Percentiles rank a stretch among this genome's conserved stretches.
These are phyloP conservation scores for Vairimorpha necatrix DNA, from an alignment of 371 early-diverging fungal species.

Conservation along the genomic window DNA sequence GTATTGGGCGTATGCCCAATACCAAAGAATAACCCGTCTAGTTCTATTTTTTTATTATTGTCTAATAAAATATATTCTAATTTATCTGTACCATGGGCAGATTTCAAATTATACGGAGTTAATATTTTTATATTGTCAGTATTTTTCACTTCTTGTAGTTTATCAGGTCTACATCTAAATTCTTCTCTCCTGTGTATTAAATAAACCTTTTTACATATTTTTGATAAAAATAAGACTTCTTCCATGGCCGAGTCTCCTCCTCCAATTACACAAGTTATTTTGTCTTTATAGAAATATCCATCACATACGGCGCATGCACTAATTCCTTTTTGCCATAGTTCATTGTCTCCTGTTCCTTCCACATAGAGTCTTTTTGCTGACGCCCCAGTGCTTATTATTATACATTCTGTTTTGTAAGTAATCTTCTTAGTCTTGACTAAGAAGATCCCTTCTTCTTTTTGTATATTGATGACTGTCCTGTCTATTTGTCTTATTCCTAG, in stretches of 20 bases:
- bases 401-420: slow-evolving; percentile 69
- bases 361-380: slow-evolving; percentile 80
- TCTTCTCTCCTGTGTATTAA: slow-evolving; percentile 85
- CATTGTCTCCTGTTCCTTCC: slow-evolving; percentile 69
- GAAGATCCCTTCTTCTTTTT: slow-evolving; percentile 48
- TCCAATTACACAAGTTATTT: slow-evolving; percentile 79
- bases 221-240: slow-evolving; percentile 83
- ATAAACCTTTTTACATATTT: slow-evolving; percentile 80
- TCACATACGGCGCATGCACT: slow-evolving; percentile 99
- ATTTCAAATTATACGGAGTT: slow-evolving; percentile 77
- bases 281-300: slow-evolving; percentile 87
- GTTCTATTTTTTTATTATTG: slow-evolving; percentile 67
- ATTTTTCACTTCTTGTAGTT: slow-evolving; percentile 74
- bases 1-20: slow-evolving; percentile 89
- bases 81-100: slow-evolving; percentile 74
- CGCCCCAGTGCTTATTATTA: slow-evolving; percentile 94
- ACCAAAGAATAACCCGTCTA: slow-evolving; percentile 91
- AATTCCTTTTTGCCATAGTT: slow-evolving; percentile 86
- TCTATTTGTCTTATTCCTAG: slow-evolving; percentile 72
- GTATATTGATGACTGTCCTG: slow-evolving; percentile 49
- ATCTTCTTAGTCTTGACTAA: slow-evolving; percentile 59
- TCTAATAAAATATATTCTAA: slow-evolving; percentile 47
- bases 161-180: slow-evolving; percentile 87
- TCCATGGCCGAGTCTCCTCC: slow-evolving; percentile 98
- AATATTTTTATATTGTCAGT: slow-evolving; percentile 82